A percentile compares a stretch with the other conserved stretches of the same genome.
Conservation (phyloP, 768 basidiomycete species). For the Sarcodon sp. region DNA sequence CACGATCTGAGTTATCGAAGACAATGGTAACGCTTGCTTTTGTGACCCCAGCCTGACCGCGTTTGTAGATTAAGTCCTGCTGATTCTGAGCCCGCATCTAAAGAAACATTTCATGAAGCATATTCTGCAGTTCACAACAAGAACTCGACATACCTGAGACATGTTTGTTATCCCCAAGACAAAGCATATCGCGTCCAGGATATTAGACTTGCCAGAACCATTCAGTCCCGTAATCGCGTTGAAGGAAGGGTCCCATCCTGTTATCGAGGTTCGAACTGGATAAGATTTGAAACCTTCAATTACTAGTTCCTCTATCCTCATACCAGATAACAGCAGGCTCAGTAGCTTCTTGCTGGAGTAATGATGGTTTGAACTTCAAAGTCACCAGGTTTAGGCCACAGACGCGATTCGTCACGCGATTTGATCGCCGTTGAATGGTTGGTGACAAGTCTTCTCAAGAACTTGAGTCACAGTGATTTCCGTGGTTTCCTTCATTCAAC, state of each 20-base stretch:
- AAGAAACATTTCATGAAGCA: not conserved
- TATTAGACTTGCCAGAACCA: conserved; percentile 97
- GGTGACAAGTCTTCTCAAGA: not conserved
- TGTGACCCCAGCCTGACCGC: conserved; percentile 92
- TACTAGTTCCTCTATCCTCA: conserved; percentile 93
- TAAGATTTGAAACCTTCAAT: conserved; percentile 98
- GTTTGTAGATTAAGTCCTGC: conserved; percentile 97
- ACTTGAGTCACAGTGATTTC: not conserved
- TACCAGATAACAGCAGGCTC: conserved; percentile 18
- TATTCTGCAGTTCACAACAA: not conserved
- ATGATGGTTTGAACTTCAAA: too few species aligned
- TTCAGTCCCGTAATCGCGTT: conserved; percentile 97
- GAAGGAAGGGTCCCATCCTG: conserved; percentile 96
- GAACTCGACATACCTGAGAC: conserved; percentile 47
- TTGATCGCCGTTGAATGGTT: not conserved
- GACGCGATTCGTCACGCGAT: not conserved
- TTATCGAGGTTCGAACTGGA: conserved; percentile 89
- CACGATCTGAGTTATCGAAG: conserved; percentile 90
- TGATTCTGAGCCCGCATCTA: conserved; percentile 94
- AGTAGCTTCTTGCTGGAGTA: too few species aligned
- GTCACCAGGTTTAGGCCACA: not conserved
- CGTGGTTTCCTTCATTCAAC: not conserved
- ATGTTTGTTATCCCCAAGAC: conserved; percentile 97
- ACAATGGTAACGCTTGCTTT: conserved; percentile 98
- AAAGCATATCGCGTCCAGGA: conserved; percentile 98